Evolutionary conservation across 2,329 filamentous ascomycete genomes (phyloP).

Genomic region (Venturia oleaginea): DNA sequence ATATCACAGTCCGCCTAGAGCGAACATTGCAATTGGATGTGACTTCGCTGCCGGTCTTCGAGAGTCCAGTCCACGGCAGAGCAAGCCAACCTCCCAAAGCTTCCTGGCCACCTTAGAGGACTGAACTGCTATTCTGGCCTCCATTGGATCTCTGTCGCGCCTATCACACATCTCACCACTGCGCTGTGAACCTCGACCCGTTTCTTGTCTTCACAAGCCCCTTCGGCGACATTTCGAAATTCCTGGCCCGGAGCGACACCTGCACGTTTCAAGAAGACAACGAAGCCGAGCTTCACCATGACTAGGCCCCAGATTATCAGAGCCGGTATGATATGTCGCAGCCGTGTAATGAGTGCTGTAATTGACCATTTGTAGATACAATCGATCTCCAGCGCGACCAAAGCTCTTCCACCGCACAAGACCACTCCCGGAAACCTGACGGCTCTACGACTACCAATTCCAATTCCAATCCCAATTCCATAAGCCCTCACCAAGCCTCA

Average conservation of each 20-base stretch:
- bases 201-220: neutral
- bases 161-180: neutral
- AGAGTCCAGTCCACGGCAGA: conserved; percentile 1
- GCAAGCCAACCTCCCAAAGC: neutral
- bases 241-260: neutral
- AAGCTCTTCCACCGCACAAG: conserved; percentile 71
- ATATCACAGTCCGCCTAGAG: neutral
- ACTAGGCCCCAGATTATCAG: conserved; percentile 48
- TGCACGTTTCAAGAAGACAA: conserved; percentile 3
- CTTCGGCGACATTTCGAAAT: neutral
- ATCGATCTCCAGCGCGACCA: conserved; percentile 80
- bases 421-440: conserved; percentile 56
- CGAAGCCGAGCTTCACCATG: conserved; percentile 28
- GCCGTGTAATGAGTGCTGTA: conserved; percentile 9
- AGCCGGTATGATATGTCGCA: conserved; percentile 36
- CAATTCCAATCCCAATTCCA: conserved; percentile 37
- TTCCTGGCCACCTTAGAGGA: neutral
- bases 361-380: conserved; percentile 54
- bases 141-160: neutral
- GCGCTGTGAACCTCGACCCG: neutral
- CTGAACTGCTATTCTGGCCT: neutral
- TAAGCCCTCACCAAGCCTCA: conserved; percentile 77
- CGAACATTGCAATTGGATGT: neutral
- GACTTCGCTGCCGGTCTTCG: conserved; percentile 7
- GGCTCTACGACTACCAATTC: conserved; percentile 42